Base-by-base conservation (phyloP, 495 filamentous ascomycete species). In the Parathielavia appendiculata region DNA sequence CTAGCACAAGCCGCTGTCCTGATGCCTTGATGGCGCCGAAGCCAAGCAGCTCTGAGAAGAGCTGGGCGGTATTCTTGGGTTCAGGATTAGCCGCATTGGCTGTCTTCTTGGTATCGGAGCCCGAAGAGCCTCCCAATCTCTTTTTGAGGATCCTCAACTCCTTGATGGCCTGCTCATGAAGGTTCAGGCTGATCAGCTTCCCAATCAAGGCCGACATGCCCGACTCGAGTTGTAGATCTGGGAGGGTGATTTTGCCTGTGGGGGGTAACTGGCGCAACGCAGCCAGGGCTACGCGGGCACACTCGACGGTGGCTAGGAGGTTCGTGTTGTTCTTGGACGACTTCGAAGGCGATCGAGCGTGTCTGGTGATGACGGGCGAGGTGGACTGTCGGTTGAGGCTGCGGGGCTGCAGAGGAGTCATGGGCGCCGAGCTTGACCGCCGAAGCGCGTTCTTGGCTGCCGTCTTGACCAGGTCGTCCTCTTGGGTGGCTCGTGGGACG, bases 191-290 rank as follows among this genome's bases (percentile, higher is more conserved):
- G 8, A 95, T 76, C 17, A 95, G 71, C 61, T 86, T 91, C 41
- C 81, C 83, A 23, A 88, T 75, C 41, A 98, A 75, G 9, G 86
- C 83, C 44, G 88, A 87, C 71, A 90, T 88, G 8, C 89, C 93
- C 57, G 84, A 85, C 66, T 97, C 92, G 4, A 95, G 74, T 61
- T 97, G 91, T 51, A 92, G 73, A 38, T 78, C 81, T 10, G 85
- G 83, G 16, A 82, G 69, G 4, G 59, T 79, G 63, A 72, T 63
- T 68, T 62, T 67, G 61, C 80, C 66, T 49, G 73, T 61, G 32
- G 72, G 65, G 56, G 89, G 81, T 20, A 88, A 54, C 22, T 77
- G 74, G 50, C 89, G 75, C 44, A 97, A 72, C 49, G 82, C 85
- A 4, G 83, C 77, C 67, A 96, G 86, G 12, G 88, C 86, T 23